Evolutionary conservation across 352 stramenopile genomes (phyloP).

Genomic region (Globisporangium echinulatum): DNA sequence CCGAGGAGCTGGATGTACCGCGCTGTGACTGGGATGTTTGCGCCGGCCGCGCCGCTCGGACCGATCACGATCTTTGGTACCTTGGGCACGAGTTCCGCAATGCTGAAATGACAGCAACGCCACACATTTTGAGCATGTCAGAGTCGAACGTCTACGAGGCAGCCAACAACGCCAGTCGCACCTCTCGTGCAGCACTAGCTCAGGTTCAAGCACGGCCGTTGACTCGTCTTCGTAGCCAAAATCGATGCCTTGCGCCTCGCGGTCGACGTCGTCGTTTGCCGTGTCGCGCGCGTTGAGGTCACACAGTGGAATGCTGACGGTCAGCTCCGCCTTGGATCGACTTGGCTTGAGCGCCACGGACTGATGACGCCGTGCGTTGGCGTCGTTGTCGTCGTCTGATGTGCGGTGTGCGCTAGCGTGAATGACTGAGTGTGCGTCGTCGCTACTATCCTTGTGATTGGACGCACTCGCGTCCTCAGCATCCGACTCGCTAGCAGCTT

Average conservation of each 20-base stretch:
- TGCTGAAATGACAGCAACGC: conserved; percentile 7
- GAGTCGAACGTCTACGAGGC: neutral
- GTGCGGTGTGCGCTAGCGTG: too few species aligned
- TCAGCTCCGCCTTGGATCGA: conserved; percentile 5
- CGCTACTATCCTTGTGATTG: too few species aligned
- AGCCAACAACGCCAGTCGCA: neutral
- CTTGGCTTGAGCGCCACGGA: conserved; percentile 1
- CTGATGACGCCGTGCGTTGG: neutral
- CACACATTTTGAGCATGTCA: neutral
- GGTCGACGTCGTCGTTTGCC: conserved; percentile 12
- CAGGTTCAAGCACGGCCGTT: neutral
- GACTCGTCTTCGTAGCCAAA: conserved; percentile 41
- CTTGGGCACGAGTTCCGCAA: conserved; percentile 32
- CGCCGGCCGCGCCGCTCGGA: conserved; percentile 22
- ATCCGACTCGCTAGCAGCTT: neutral
- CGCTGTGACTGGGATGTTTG: conserved; percentile 36
- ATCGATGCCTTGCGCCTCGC: conserved; percentile 24
- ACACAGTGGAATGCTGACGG: neutral
- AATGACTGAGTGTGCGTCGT: too few species aligned
- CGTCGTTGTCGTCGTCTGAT: neutral
- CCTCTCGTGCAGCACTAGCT: conserved; percentile 4
- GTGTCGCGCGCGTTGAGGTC: conserved; percentile 15
- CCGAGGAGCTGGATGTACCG: conserved; percentile 72
- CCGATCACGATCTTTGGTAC: conserved; percentile 58
- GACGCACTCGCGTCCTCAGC: too few species aligned